A percentile compares a stretch with the other conserved stretches of the same genome.
Conservation (phyloP, 345 rosid species). For the Aethionema arabicum region DNA sequence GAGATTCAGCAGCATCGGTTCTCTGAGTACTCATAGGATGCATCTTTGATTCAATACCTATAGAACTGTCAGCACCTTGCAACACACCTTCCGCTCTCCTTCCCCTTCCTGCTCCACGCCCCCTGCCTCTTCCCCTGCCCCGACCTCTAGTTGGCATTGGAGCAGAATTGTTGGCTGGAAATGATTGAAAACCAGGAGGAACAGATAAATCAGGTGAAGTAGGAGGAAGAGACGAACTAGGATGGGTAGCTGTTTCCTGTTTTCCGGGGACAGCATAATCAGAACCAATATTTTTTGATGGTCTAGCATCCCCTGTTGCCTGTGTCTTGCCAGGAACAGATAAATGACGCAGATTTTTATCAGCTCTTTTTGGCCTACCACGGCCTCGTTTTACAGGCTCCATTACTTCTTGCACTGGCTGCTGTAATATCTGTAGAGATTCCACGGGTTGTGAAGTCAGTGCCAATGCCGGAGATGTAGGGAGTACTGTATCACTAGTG, state of each 20-base stretch:
- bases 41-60: conserved; percentile 28
- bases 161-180: conserved; percentile 31
- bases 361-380: conserved; percentile 86
- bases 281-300: conserved; percentile 34
- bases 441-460: conserved; percentile 24
- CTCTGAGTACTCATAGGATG: conserved; percentile 26
- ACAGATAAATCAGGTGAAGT: conserved; percentile 31
- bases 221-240: conserved; percentile 27
- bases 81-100: conserved; percentile 26
- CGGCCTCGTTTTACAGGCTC: conserved; percentile 92
- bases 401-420: conserved; percentile 51
- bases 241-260: conserved; percentile 27
- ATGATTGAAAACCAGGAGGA: conserved; percentile 42
- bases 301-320: conserved; percentile 40
- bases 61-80: conserved; percentile 32
- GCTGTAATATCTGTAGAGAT: conserved; percentile 29
- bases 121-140: conserved; percentile 39
- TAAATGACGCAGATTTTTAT: conserved; percentile 45
- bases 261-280: conserved; percentile 32
- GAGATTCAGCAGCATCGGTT: conserved; percentile 26
- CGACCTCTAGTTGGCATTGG: conserved; percentile 40
- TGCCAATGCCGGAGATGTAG: conserved; percentile 30
- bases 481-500: conserved; percentile 14
- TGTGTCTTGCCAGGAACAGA: conserved; percentile 36
- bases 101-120: conserved; percentile 32